phyloP scores from a whole-genome alignment of 2,329 filamentous ascomycete genomes.

The Cladosporium sp. region DNA sequence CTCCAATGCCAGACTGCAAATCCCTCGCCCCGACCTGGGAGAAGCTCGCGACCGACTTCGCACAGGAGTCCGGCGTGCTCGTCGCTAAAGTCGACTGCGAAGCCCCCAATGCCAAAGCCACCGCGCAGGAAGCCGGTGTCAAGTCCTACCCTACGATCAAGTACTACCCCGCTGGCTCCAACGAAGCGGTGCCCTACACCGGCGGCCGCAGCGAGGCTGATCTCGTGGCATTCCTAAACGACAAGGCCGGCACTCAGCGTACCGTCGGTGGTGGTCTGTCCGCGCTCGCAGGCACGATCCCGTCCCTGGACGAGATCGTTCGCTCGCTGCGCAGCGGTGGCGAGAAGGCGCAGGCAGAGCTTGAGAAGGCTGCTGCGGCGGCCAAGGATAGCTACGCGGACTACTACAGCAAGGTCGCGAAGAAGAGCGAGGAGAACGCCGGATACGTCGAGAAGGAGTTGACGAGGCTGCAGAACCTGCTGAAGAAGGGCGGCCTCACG shows the following conservation, averaged over 20 bases:
- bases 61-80: constrained; percentile 67
- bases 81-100: constrained; percentile 97
- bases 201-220: constrained; percentile 71
- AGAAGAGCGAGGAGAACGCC: constrained; percentile 73
- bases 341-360: constrained; percentile 62
- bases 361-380: constrained; percentile 62
- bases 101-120: constrained; percentile 73
- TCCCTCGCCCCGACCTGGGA: constrained; percentile 86
- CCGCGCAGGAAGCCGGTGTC: constrained; percentile 69
- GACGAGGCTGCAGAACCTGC: constrained; percentile 67
- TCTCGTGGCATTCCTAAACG: constrained; percentile 77
- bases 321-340: constrained; percentile 59
- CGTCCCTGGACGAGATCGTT: constrained; percentile 69
- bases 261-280: constrained; percentile 73
- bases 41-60: constrained; percentile 73
- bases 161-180: constrained; percentile 85
- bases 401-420: constrained; percentile 89
- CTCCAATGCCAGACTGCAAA: constrained; percentile 74
- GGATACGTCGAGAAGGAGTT: constrained; percentile 82
- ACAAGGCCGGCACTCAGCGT: constrained; percentile 82
- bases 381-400: constrained; percentile 77
- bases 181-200: constrained; percentile 62
- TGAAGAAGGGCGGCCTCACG: constrained; percentile 80
- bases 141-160: constrained; percentile 94
- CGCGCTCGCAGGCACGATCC: constrained; percentile 72